A percentile compares a stretch with the other conserved stretches of the same genome.
phyloP scores from a whole-genome alignment of 371 early-diverging fungal genomes.

The Actinomortierella ambigua region DNA sequence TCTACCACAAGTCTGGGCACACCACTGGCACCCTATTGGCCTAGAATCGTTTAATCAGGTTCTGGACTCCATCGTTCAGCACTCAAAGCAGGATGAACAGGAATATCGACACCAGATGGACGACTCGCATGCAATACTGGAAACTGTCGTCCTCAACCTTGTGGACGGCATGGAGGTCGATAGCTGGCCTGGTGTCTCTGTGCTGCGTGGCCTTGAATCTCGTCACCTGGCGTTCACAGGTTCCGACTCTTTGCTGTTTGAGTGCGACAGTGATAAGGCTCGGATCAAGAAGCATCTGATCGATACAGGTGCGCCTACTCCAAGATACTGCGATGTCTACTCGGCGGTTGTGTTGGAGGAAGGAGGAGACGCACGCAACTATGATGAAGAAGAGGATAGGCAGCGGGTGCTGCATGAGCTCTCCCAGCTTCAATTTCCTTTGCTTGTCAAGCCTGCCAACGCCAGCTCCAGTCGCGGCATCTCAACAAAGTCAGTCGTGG shows the following conservation, averaged over 20 bases:
- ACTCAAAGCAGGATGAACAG: too few relatives aligned
- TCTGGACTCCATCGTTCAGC: slow-evolving; percentile 14
- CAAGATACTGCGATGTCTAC: slow-evolving; percentile 29
- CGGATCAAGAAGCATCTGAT: slow-evolving; percentile 31
- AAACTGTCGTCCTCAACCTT: slow-evolving; percentile 30
- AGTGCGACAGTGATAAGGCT: slow-evolving; percentile 37
- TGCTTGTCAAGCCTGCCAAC: slow-evolving; percentile 37
- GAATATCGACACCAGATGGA: too few relatives aligned
- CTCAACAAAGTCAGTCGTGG: slow-evolving; percentile 32
- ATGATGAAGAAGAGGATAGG: neutral
- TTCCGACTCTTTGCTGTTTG: slow-evolving; percentile 21
- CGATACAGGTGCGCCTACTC: slow-evolving; percentile 18
- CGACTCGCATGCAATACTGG: neutral
- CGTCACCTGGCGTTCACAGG: slow-evolving; percentile 27
- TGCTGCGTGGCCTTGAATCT: slow-evolving; percentile 19
- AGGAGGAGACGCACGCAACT: neutral
- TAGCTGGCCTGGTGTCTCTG: slow-evolving; percentile 29
- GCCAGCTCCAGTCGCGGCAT: slow-evolving; percentile 40
- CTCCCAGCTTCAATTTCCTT: slow-evolving; percentile 22
- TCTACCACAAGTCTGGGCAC: slow-evolving; percentile 25
- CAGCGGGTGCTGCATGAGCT: slow-evolving; percentile 11
- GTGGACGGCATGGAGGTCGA: slow-evolving; percentile 38
- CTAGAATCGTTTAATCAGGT: slow-evolving; percentile 18
- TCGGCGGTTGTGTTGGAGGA: neutral
- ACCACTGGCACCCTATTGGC: slow-evolving; percentile 30